Conservation (phyloP, 177 flowering plant species). For the Vitis hybrid region DNA sequence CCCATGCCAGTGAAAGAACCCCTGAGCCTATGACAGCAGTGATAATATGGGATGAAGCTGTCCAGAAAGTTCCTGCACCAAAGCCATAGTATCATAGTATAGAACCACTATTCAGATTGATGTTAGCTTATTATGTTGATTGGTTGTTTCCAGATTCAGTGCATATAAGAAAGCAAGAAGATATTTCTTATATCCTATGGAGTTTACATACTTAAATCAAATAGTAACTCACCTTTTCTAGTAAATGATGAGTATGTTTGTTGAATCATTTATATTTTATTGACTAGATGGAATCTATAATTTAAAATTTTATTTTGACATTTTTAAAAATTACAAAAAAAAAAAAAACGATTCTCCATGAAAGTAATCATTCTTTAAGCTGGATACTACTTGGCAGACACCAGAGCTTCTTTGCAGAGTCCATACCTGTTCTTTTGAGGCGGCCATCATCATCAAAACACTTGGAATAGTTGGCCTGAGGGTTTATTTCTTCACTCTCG, state of each 20-base stretch:
- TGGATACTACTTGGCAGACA: not conserved
- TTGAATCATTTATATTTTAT: too few relatives aligned
- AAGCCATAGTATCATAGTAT: not conserved
- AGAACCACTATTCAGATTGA: too few relatives aligned
- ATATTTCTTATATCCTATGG: too few relatives aligned
- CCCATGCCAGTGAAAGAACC: constrained; percentile 68
- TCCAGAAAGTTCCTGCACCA: constrained; percentile 55
- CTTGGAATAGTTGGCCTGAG: constrained; percentile 38
- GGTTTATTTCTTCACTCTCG: constrained; percentile 19
- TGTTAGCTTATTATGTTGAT: not conserved
- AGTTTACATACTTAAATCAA: too few relatives aligned
- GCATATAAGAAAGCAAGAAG: not conserved
- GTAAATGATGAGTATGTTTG: too few relatives aligned
- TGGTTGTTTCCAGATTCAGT: not conserved
- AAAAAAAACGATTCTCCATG: too few relatives aligned
- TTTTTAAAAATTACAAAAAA: too few relatives aligned
- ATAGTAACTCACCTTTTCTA: too few relatives aligned
- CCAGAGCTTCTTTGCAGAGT: too few relatives aligned
- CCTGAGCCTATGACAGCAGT: constrained; percentile 76
- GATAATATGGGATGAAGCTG: constrained; percentile 57
- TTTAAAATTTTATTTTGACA: too few relatives aligned
- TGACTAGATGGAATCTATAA: too few relatives aligned
- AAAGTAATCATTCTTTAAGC: not conserved
- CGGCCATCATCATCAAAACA: constrained; percentile 64
- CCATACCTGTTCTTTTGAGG: constrained; percentile 52